phyloP scores from a whole-genome alignment of 306 rosid genomes.

The Urtica urens region DNA sequence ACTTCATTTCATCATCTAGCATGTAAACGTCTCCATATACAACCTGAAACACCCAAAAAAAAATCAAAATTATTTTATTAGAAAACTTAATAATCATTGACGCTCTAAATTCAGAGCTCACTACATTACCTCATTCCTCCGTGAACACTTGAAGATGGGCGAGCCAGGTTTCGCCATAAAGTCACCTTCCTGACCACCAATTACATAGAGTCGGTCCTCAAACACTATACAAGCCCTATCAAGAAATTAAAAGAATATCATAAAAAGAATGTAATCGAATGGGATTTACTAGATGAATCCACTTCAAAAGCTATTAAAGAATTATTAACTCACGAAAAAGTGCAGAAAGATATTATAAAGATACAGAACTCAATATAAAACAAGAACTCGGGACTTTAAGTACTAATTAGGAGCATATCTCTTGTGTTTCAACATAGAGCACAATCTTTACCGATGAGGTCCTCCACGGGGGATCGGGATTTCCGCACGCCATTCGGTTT shows the following conservation, averaged over 20 bases:
- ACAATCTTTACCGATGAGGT: constrained; percentile 99
- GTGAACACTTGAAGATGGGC: constrained; percentile 92
- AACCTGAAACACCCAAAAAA: constrained; percentile 36
- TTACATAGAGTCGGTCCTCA: constrained; percentile 51
- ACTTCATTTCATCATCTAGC: constrained; percentile 76
- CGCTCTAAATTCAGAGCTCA: no score
- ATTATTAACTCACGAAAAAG: background rate
- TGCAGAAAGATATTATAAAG: no score
- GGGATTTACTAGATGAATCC: no score
- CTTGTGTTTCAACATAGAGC: no score
- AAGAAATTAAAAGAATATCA: constrained; percentile 3
- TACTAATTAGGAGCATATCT: no score
- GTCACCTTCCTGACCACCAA: constrained; percentile 98
- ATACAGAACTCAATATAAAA: no score
- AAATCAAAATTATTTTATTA: background rate
- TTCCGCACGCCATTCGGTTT: constrained; percentile 55
- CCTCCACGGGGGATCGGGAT: constrained; percentile 87
- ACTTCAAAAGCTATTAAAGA: background rate
- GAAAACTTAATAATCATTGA: background rate
- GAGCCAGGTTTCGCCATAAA: constrained; percentile 95
- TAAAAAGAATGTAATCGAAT: no score
- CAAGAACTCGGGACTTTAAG: no score
- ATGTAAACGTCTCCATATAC: constrained; percentile 74
- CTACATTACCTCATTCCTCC: constrained; percentile 61
- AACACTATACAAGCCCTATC: constrained; percentile 64